Base-by-base conservation (phyloP, 1,284 basidiomycete genomes). In the Neotropicomus parvogracilis region DNA sequence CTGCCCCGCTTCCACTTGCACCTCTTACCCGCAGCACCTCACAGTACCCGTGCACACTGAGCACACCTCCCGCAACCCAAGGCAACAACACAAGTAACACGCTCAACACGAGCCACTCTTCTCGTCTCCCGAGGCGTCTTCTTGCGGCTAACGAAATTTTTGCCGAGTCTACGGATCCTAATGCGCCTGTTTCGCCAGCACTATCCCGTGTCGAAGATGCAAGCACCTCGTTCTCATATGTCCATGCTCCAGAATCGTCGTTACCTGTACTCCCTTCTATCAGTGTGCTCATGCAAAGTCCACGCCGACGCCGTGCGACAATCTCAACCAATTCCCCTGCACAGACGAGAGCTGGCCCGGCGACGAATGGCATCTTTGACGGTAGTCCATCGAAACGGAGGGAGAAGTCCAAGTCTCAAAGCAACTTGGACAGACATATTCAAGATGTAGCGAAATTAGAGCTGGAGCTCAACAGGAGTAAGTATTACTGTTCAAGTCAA, bases 111-210 rank as follows among this genome's bases (percentile, higher is more conserved):
- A 68, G 65, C 21, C 75, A 75, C 27, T 72, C 78, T 3, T 70
- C 74, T 16, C 78, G 80, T 20, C 64, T 79, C 12, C 81, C 83
- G 6, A 78, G 80, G 48, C 79, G 75, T 50, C 71, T 80, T 38
- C 73, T 84, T n/a, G 73, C 82, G 27, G 85, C 82, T 1, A 83
- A 77, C 57, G 75, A 87, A 62, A 87, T 88, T 37, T 88, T 88
- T 58, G 62, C 71, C 0, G 69, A 75, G 41, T 72, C 76, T 43
- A 63, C 65, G 46, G 68, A 75, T 29, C 47, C 44, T 19, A 39
- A 59, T 49, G 68, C 68, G 29, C 69, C 65, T 27, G 59, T 57
- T 29, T 64, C 62, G 17, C 63, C 67, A 64, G 54, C 44, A 20
- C 29, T 20, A 54, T 62, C 44, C 60, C 62, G 53, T 55, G 63